Percentiles rank a stretch among this genome's conserved stretches.
These are phyloP conservation scores for Thecamonas trahens DNA, from an alignment of 78 protist genomes.

Conservation along the genomic window DNA sequence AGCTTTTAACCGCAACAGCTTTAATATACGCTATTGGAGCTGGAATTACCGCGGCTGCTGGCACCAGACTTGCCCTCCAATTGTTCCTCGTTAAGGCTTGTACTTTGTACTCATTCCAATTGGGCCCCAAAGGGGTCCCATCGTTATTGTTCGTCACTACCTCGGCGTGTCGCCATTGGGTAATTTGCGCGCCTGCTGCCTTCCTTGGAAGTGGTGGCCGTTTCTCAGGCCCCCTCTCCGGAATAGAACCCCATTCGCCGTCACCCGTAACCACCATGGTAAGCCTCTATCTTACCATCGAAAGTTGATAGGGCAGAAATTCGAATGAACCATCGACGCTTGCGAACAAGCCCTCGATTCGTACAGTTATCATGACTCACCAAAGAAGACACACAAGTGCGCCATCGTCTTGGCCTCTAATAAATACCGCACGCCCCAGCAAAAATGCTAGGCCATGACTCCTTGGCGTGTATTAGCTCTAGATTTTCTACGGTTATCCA, in stretches of 20 bases:
- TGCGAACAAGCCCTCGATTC: constrained; percentile 55
- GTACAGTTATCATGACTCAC: constrained; percentile 74
- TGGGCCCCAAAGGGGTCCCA: constrained; percentile 22
- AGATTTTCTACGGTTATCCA: constrained; percentile 81
- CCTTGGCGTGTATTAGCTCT: constrained; percentile 78
- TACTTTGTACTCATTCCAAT: constrained; percentile 70
- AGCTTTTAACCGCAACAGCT: constrained; percentile 79
- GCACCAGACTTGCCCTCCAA: constrained; percentile 93
- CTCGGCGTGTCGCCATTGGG: constrained; percentile 75
- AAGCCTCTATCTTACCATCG: constrained; percentile 84
- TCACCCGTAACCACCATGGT: constrained; percentile 79
- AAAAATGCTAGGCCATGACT: too few relatives aligned
- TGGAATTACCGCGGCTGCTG: constrained; percentile 93
- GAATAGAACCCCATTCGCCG: constrained; percentile 83
- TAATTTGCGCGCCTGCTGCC: constrained; percentile 90
- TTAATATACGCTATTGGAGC: constrained; percentile 75
- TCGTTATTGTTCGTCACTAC: constrained; percentile 80
- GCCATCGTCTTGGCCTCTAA: constrained; percentile 42
- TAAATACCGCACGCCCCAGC: constrained; percentile 45
- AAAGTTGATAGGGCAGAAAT: constrained; percentile 88
- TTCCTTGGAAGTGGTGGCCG: constrained; percentile 80
- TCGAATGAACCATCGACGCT: constrained; percentile 66
- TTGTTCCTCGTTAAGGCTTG: constrained; percentile 68
- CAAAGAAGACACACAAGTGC: background rate
- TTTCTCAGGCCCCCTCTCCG: constrained; percentile 81